phyloP scores from a whole-genome alignment of 371 early-diverging fungal species.

The Actinomucor elegans region DNA sequence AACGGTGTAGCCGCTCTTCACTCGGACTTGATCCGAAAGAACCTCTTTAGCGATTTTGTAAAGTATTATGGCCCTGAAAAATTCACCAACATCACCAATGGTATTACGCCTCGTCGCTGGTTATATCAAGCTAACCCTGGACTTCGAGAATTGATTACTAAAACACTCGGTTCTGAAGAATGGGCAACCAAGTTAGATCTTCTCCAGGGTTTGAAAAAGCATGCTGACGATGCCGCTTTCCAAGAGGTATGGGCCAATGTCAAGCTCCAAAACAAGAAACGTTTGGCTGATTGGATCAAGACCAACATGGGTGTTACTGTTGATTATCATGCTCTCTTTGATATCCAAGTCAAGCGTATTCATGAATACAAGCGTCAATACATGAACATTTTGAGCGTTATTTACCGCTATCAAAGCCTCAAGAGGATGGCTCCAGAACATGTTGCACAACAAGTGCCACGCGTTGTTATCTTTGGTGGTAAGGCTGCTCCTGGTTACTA shows the following conservation, averaged over 20 bases:
- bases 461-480: slow-evolving; percentile 81
- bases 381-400: slow-evolving; percentile 92
- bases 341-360: slow-evolving; percentile 93
- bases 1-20: slow-evolving; percentile 94
- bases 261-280: slow-evolving; percentile 84
- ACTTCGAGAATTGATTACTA: slow-evolving; percentile 75
- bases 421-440: slow-evolving; percentile 70
- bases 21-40: slow-evolving; percentile 80
- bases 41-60: slow-evolving; percentile 87
- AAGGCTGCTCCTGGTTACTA: slow-evolving; percentile 94
- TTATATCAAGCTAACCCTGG: slow-evolving; percentile 90
- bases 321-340: slow-evolving; percentile 82
- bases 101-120: slow-evolving; percentile 92
- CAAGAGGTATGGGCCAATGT: slow-evolving; percentile 81
- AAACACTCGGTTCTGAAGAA: slow-evolving; percentile 65
- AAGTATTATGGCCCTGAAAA: slow-evolving; percentile 78
- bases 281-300: slow-evolving; percentile 80
- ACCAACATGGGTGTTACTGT: slow-evolving; percentile 66
- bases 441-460: slow-evolving; percentile 56
- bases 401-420: slow-evolving; percentile 81
- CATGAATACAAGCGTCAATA: slow-evolving; percentile 97
- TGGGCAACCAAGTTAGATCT: slow-evolving; percentile 70
- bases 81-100: slow-evolving; percentile 93
- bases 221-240: slow-evolving; percentile 67
- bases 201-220: slow-evolving; percentile 58